Evolutionary conservation across 768 basidiomycete genomes (phyloP).

Genomic region (Sistotremastrum suecicum): DNA sequence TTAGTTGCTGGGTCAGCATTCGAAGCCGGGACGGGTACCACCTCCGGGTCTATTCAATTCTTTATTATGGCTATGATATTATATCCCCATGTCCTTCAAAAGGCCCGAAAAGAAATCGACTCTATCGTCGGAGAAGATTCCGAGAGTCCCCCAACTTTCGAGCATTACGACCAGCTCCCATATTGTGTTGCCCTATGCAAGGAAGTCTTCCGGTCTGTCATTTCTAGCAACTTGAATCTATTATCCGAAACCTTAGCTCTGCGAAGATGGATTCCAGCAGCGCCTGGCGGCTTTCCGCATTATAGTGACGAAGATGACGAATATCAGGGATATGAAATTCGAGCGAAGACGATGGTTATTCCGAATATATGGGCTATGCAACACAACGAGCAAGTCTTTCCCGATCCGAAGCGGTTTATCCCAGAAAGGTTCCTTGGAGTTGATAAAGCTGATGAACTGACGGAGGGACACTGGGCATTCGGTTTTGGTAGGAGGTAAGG

Average conservation of each 20-base stretch:
- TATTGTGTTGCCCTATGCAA: constrained; percentile 6
- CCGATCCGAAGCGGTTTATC: constrained; percentile 15
- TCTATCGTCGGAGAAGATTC: constrained; percentile 4
- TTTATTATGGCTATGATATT: constrained; percentile 14
- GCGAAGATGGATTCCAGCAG: constrained; percentile 4
- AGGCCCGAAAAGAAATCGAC: constrained; percentile 17
- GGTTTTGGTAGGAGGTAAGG: neutral
- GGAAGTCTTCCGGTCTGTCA: constrained; percentile 5
- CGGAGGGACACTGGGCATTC: constrained; percentile 2
- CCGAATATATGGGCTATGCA: constrained; percentile 10
- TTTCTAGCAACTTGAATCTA: neutral
- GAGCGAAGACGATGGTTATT: constrained; percentile 4
- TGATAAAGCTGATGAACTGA: neutral
- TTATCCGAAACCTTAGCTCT: neutral
- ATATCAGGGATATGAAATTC: constrained; percentile 2
- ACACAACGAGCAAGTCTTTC: constrained; percentile 14
- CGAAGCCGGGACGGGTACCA: constrained; percentile 14
- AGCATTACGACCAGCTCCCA: constrained; percentile 4
- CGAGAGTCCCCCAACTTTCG: constrained; percentile 2
- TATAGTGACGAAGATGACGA: constrained; percentile 1
- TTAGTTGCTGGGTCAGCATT: constrained; percentile 11
- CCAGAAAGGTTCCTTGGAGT: constrained; percentile 17
- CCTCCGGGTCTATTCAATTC: constrained; percentile 8
- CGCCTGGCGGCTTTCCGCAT: constrained; percentile 3
- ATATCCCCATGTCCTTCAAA: constrained; percentile 13